A percentile compares a stretch with the other conserved stretches of the same genome.
Conservation (phyloP, 768 basidiomycete species). For the Mycena haematopus region DNA sequence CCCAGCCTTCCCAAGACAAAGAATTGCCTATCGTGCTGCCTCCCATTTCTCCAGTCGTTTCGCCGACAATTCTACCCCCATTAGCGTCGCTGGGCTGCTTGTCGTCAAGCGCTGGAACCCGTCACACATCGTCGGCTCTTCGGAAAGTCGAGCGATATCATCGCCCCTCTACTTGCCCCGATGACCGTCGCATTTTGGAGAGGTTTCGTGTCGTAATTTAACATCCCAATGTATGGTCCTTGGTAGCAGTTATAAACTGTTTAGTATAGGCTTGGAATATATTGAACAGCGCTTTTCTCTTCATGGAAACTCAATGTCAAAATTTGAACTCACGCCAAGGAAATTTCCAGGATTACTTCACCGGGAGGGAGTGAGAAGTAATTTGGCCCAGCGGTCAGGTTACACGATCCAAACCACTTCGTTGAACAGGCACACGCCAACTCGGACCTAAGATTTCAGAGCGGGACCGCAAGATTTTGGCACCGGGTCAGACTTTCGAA, state of each 20-base stretch:
- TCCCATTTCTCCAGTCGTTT: slow-evolving; percentile 10
- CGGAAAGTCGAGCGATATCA: neutral
- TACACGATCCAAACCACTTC: neutral
- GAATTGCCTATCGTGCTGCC: slow-evolving; percentile 7
- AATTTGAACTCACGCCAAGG: slow-evolving; percentile 3
- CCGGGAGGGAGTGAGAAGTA: neutral
- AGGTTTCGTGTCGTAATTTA: slow-evolving; percentile 17
- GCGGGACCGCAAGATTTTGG: too few species aligned
- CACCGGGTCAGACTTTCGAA: too few species aligned
- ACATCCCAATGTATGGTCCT: neutral
- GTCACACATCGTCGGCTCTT: neutral
- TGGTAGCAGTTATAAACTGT: too few species aligned
- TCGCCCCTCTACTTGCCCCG: slow-evolving; percentile 27
- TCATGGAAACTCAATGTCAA: neutral
- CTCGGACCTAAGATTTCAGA: too few species aligned
- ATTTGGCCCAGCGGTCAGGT: too few species aligned
- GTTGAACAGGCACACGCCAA: neutral
- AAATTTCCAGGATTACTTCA: neutral
- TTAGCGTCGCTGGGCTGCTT: slow-evolving; percentile 21
- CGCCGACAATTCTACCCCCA: slow-evolving; percentile 15
- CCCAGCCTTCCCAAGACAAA: neutral
- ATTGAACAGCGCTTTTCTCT: too few species aligned
- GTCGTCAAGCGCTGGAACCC: neutral
- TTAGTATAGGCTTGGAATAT: too few species aligned
- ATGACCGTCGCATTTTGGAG: slow-evolving; percentile 38